Evolutionary conservation across 2,329 filamentous ascomycete genomes (phyloP).

Genomic region (Neonectria hederae): DNA sequence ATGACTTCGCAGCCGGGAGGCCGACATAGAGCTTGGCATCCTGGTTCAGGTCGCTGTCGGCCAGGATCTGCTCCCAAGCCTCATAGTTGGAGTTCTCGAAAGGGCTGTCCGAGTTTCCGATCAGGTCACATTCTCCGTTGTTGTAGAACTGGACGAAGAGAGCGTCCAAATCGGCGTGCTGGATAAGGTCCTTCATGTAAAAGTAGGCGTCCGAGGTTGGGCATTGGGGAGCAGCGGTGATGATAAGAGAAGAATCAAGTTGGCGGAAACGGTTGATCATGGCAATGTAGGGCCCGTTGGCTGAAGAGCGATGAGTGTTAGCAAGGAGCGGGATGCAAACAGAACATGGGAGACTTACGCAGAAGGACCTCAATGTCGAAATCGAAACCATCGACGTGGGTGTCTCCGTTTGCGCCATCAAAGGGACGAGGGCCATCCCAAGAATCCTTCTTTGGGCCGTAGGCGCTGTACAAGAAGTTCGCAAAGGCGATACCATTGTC

Average conservation of each 20-base stretch:
- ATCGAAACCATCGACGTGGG: constrained; percentile 53
- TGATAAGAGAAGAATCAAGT: constrained; percentile 45
- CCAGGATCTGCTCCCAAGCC: constrained; percentile 51
- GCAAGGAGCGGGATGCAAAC: not conserved
- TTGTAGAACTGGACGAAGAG: constrained; percentile 62
- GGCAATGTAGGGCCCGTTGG: constrained; percentile 49
- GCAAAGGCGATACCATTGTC: constrained; percentile 49
- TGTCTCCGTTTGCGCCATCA: constrained; percentile 41
- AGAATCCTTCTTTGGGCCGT: constrained; percentile 47
- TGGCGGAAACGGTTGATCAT: constrained; percentile 50
- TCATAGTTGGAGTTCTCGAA: constrained; percentile 54
- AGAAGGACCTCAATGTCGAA: constrained; percentile 52
- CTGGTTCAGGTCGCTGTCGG: constrained; percentile 47
- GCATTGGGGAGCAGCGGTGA: constrained; percentile 59
- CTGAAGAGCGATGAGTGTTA: constrained; percentile 29
- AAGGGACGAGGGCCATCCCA: constrained; percentile 53
- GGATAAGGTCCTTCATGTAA: constrained; percentile 51
- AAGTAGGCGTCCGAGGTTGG: constrained; percentile 42
- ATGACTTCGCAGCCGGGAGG: constrained; percentile 47
- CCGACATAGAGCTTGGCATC: constrained; percentile 58
- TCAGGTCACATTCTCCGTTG: constrained; percentile 52
- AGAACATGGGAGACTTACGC: constrained; percentile 37
- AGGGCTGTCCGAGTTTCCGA: constrained; percentile 42
- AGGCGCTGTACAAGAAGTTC: constrained; percentile 51
- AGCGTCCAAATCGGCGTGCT: constrained; percentile 52